These are phyloP conservation scores for Aechmea fasciata DNA, from an alignment of 176 grass and related monocot genomes.

Conservation along the genomic window DNA sequence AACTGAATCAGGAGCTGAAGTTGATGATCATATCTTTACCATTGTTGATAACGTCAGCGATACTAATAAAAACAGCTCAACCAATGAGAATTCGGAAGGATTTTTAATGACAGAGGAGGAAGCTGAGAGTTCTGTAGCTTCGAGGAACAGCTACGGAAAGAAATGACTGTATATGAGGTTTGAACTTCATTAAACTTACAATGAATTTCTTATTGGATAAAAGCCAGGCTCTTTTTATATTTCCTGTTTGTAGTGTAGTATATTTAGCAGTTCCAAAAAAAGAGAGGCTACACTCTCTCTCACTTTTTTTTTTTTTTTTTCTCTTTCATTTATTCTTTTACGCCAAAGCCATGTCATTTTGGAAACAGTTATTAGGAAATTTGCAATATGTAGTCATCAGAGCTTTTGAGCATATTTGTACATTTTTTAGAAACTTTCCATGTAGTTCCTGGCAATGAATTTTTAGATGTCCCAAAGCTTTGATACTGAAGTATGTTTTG, in stretches of 20 bases:
- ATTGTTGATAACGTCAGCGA: constrained; percentile 66
- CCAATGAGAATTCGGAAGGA: constrained; percentile 37
- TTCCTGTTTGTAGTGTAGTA: neutral
- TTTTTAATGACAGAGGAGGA: constrained; percentile 70
- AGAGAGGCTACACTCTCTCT: too few relatives aligned
- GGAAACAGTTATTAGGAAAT: too few relatives aligned
- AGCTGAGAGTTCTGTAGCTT: constrained; percentile 75
- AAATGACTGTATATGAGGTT: constrained; percentile 99
- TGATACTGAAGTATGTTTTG: too few relatives aligned
- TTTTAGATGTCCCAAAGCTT: too few relatives aligned
- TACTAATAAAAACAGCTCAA: constrained; percentile 49
- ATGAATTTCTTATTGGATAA: neutral
- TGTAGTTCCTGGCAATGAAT: too few relatives aligned
- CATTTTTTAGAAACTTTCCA: too few relatives aligned
- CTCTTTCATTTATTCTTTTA: too few relatives aligned
- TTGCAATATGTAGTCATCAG: too few relatives aligned
- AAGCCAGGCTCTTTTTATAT: neutral
- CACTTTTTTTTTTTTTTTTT: too few relatives aligned
- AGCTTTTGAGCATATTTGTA: too few relatives aligned
- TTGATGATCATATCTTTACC: constrained; percentile 58
- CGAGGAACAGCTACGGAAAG: constrained; percentile 87
- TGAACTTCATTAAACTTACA: constrained; percentile 7
- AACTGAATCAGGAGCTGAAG: constrained; percentile 67
- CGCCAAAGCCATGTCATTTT: too few relatives aligned
- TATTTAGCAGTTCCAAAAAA: too few relatives aligned